These are phyloP conservation scores for Nakazawaea pomicola DNA, from an alignment of 805 yeast species.

Conservation along the genomic window DNA sequence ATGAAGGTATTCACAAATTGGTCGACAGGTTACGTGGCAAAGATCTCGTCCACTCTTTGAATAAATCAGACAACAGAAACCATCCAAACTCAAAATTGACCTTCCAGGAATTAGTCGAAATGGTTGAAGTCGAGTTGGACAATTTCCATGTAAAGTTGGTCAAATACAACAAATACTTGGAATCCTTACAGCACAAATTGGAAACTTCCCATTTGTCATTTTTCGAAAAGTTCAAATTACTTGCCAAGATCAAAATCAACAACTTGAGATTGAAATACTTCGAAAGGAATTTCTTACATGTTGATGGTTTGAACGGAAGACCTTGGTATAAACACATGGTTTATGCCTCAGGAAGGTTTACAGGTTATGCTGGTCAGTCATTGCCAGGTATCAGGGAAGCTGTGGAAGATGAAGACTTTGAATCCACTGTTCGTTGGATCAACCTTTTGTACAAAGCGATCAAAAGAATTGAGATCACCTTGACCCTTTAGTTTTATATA, in stretches of 20 bases:
- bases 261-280: conserved; percentile 36
- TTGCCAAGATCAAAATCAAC: conserved; percentile 20
- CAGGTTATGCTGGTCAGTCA: conserved; percentile 54
- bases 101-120: conserved; percentile 22
- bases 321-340: conserved; percentile 56
- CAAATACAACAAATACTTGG: conserved; percentile 13
- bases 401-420: conserved; percentile 39
- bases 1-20: conserved; percentile 9
- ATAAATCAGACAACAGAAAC: not conserved
- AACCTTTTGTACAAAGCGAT: conserved; percentile 21
- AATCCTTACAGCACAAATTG: conserved; percentile 18
- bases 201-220: conserved; percentile 20
- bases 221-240: conserved; percentile 23
- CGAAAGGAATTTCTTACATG: conserved; percentile 42
- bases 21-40: conserved; percentile 14
- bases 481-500: no score
- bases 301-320: conserved; percentile 44
- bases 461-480: conserved; percentile 11
- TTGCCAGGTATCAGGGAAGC: conserved; percentile 54
- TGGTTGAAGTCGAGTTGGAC: conserved; percentile 13
- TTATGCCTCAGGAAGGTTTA: conserved; percentile 54
- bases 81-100: conserved; percentile 18
- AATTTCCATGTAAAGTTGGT: conserved; percentile 13
- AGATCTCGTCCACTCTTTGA: conserved; percentile 3
- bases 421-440: conserved; percentile 35